phyloP scores from a whole-genome alignment of 1,284 basidiomycete species.

The Pterulicium gracile region DNA sequence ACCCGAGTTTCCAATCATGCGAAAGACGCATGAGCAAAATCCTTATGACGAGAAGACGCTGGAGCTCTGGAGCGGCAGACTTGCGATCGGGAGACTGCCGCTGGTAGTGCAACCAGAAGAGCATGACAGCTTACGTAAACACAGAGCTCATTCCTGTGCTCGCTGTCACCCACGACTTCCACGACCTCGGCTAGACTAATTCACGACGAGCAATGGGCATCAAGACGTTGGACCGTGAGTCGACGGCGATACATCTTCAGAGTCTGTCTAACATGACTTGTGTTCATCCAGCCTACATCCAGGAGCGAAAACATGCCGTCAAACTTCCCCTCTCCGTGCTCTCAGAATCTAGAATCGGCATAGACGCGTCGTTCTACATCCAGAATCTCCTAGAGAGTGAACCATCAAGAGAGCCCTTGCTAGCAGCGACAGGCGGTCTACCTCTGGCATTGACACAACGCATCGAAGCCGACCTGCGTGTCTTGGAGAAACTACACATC shows the following conservation, averaged over 20 bases:
- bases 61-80: too few species aligned
- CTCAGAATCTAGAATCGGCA: slow-evolving; percentile 89
- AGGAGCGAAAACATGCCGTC: slow-evolving; percentile 81
- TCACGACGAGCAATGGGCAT: slow-evolving; percentile 29
- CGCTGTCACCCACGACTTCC: background rate
- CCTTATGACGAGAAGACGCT: too few species aligned
- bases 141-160: background rate
- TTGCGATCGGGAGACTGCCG: too few species aligned
- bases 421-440: slow-evolving; percentile 89
- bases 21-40: too few species aligned
- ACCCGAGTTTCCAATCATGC: too few species aligned
- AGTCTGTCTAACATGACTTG: background rate
- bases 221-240: slow-evolving; percentile 44
- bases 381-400: slow-evolving; percentile 70
- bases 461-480: slow-evolving; percentile 87
- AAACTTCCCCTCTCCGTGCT: slow-evolving; percentile 77
- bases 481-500: slow-evolving; percentile 84
- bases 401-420: slow-evolving; percentile 76
- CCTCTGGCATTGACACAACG: slow-evolving; percentile 78
- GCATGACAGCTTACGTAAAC: background rate
- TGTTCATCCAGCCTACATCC: slow-evolving; percentile 65
- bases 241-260: background rate
- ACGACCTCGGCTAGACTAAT: background rate
- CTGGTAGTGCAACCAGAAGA: too few species aligned
- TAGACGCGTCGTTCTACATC: slow-evolving; percentile 92